Base-by-base conservation (phyloP, 176 grass and related monocot genomes). In the Zea luxurians region DNA sequence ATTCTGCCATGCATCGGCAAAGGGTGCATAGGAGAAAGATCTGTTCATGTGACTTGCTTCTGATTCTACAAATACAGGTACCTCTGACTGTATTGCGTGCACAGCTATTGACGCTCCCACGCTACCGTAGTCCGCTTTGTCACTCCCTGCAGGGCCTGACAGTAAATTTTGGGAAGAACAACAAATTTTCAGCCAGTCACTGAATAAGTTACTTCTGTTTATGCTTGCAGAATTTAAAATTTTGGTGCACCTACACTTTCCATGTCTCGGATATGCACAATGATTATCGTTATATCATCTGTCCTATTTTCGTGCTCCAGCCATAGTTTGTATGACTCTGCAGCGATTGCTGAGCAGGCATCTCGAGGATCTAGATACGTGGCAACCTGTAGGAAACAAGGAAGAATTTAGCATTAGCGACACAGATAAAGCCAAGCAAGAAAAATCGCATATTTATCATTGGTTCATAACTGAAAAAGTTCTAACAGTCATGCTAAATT, bases 231-330 rank as follows among this genome's bases (percentile, higher is more conserved):
- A 53, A 84, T 66, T 45, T 10, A 61, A 80, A 54, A 70, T 82
- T 48, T 27, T 70, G 9, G 77, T 82, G 41, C 61, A 86, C 88
- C 8, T 91, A 99, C 90, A 87, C 82, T 81, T 88, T 71, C 61
- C 34, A 75, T 82, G 62, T 91, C 88, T 73, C 84, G 85, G 75
- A 99, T 99, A 75, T 93, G 96, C 80, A 99, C 96, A 2, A 99
- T 81, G 40, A 99, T 92, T 84, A 99, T 86, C 69, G 96, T 99
- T 83, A 99, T 99, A 78, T 99, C 96, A 64, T 99, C 96, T 37
- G 96, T 99, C 73, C 96, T 83, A 66, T 84, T 85, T 87, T 99
- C 96, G 65, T 95, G 85, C 75, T 99, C 92, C 66, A 99, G 86
- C 96, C 96, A 99, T 18, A 85, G 70, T 70, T 83, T 93, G 80